Conservation (phyloP, 2,329 filamentous ascomycete species). For the Colletotrichum paranaense region DNA sequence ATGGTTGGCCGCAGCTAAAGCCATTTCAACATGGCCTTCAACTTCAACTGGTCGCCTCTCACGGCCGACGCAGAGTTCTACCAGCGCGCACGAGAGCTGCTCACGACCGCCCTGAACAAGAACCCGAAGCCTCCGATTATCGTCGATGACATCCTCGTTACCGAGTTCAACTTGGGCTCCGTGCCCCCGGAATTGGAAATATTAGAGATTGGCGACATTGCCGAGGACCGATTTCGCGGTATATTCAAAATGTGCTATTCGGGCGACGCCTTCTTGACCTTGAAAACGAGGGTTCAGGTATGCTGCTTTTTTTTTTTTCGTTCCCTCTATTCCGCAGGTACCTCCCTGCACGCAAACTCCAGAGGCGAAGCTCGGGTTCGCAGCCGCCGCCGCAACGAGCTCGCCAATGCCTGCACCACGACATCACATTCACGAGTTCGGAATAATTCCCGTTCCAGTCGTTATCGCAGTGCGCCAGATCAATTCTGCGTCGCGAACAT, state of each 20-base stretch:
- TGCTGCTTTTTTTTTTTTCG: slow-evolving; percentile 37
- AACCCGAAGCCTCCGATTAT: slow-evolving; percentile 98
- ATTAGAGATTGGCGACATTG: slow-evolving; percentile 95
- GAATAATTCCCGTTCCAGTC: not conserved
- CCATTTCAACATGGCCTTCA: slow-evolving; percentile 91
- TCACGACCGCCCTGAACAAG: slow-evolving; percentile 96
- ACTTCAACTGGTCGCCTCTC: slow-evolving; percentile 99
- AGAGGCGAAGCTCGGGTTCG: slow-evolving; percentile 9
- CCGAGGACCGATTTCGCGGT: slow-evolving; percentile 95
- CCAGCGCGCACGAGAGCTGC: slow-evolving; percentile 89
- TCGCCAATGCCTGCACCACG: slow-evolving; percentile 3
- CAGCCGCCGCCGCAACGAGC: slow-evolving; percentile 6
- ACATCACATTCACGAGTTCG: not conserved
- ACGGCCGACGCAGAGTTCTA: slow-evolving; percentile 95
- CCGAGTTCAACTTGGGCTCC: slow-evolving; percentile 95
- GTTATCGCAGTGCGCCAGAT: not conserved
- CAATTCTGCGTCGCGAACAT: not conserved
- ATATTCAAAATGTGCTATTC: slow-evolving; percentile 99
- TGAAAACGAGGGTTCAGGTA: slow-evolving; percentile 95
- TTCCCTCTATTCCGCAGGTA: slow-evolving; percentile 9
- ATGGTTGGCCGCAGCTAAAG: slow-evolving; percentile 44
- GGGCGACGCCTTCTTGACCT: slow-evolving; percentile 93
- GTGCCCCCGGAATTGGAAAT: slow-evolving; percentile 97
- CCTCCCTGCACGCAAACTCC: slow-evolving; percentile 15
- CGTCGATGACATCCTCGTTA: slow-evolving; percentile 98